These are phyloP conservation scores for Crotalaria pallida DNA, from an alignment of 306 rosid genomes.

Conservation along the genomic window DNA sequence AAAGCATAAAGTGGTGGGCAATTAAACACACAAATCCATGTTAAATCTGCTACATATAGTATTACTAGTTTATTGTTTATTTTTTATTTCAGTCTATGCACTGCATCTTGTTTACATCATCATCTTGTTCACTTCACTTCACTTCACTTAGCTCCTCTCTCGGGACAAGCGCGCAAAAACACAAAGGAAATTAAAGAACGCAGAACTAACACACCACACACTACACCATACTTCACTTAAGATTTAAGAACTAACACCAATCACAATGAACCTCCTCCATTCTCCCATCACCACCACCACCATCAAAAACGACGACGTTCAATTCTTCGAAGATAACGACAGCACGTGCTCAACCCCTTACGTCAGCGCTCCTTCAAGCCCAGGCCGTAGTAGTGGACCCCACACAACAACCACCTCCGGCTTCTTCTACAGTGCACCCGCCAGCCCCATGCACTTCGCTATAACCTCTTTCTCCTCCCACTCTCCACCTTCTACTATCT, in stretches of 20 bases:
- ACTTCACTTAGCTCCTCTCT: neutral
- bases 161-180: neutral
- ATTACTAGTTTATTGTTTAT: too few species aligned
- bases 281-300: too few species aligned
- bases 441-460: constrained; percentile 62
- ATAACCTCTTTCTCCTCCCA: constrained; percentile 12
- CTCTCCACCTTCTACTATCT: neutral
- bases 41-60: neutral
- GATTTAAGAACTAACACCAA: too few species aligned
- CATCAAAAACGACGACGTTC: neutral
- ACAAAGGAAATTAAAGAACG: too few species aligned
- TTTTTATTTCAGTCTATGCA: neutral
- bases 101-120: neutral
- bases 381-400: constrained; percentile 40
- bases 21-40: neutral
- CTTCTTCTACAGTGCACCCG: constrained; percentile 65
- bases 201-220: too few species aligned
- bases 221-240: too few species aligned
- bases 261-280: too few species aligned
- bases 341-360: constrained; percentile 69
- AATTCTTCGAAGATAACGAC: constrained; percentile 39
- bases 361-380: constrained; percentile 72
- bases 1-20: neutral
- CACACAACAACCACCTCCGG: constrained; percentile 24
- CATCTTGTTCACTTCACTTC: neutral